Conservation (phyloP, 2,329 filamentous ascomycete genomes). For the Dactylellina leptospora region DNA sequence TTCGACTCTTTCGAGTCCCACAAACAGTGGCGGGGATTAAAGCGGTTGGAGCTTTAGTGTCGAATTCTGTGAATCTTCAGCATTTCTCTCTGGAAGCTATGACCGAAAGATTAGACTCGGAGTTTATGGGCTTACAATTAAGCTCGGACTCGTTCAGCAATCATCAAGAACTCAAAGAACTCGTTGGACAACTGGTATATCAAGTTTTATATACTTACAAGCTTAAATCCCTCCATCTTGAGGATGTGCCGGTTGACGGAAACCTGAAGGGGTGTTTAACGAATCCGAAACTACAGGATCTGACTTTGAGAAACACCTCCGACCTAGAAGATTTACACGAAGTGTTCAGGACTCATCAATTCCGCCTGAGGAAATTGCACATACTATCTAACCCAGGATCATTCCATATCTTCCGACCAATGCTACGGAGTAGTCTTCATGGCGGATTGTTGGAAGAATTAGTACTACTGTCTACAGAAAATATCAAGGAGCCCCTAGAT, state of each 20-base stretch:
- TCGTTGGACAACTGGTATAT: neutral
- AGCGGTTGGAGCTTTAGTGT: neutral
- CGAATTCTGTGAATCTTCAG: neutral
- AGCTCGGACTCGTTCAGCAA: neutral
- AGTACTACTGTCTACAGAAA: neutral
- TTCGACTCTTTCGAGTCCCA: neutral
- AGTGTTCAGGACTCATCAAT: neutral
- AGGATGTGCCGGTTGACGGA: neutral
- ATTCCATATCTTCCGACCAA: neutral
- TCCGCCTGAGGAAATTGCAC: conserved; percentile 1
- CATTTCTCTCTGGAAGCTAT: neutral
- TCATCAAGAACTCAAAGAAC: neutral
- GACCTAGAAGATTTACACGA: neutral
- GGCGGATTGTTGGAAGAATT: neutral
- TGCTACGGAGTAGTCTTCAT: neutral
- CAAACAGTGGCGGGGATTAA: too few species aligned
- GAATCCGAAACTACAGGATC: neutral
- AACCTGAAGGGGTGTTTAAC: neutral
- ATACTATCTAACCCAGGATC: neutral
- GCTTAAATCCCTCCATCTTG: neutral
- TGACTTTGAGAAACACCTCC: neutral
- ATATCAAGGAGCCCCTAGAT: too few species aligned
- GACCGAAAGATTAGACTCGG: neutral
- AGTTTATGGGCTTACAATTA: neutral
- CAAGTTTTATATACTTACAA: neutral